Conservation (phyloP, 2,329 filamentous ascomycete species). For the Colletotrichum echinochloae region DNA sequence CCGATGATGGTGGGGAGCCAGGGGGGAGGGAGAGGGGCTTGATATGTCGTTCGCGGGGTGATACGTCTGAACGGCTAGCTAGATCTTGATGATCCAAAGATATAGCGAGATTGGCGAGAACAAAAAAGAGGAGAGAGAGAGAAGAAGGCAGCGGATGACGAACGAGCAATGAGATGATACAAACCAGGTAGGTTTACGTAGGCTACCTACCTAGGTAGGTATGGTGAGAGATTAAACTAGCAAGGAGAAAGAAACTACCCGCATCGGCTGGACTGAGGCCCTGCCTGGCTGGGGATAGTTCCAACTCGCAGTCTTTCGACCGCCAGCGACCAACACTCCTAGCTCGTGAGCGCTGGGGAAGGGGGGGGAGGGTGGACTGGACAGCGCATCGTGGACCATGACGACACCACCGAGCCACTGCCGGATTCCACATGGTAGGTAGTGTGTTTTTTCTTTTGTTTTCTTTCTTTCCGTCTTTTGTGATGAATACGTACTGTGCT, state of each 20-base stretch:
- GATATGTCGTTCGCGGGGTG: neutral
- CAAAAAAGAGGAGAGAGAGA: neutral
- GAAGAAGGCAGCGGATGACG: slow-evolving; percentile 21
- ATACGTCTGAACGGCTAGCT: neutral
- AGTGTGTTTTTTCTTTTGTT: neutral
- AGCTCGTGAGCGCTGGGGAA: slow-evolving; percentile 6
- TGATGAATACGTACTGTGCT: neutral
- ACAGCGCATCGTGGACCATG: slow-evolving; percentile 39
- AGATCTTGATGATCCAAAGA: neutral
- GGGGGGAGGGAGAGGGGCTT: neutral
- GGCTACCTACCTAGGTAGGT: too few relatives aligned
- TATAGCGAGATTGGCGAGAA: neutral
- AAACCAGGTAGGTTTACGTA: slow-evolving; percentile 23
- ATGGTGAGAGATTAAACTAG: slow-evolving; percentile 33
- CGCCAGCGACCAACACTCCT: neutral
- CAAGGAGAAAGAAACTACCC: slow-evolving; percentile 14
- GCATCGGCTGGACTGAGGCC: slow-evolving; percentile 10
- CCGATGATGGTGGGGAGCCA: neutral
- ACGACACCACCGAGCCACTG: slow-evolving; percentile 41
- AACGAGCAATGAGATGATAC: slow-evolving; percentile 36
- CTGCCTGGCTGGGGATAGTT: slow-evolving; percentile 3
- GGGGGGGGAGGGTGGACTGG: too few relatives aligned
- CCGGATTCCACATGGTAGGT: slow-evolving; percentile 7
- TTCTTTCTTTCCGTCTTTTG: neutral
- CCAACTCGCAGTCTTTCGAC: neutral